Evolutionary conservation across 163 green algal species (phyloP), one percentile per base, ranked within the genome.

Genomic region (Chlorella variabilis): DNA sequence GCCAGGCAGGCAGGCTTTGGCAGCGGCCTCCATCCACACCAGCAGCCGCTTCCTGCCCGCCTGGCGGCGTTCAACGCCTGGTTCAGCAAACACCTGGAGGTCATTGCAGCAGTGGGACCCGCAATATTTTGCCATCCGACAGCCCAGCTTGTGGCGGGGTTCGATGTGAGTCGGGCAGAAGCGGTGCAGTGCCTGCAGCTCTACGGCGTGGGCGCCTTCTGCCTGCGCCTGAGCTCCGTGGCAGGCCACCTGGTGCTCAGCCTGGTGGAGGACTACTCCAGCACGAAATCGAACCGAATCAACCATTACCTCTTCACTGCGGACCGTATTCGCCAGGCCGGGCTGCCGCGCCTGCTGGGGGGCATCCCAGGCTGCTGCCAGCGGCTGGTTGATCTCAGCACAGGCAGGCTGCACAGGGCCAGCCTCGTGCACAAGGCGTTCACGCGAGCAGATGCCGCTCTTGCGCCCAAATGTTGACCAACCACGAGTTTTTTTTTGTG

Each of bases 171-270:
- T 23, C 71, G 71, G 20, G 18, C 34, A 8, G 71, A 78, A 27
- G 71, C 49, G 34, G 49, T 38, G 49, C 45, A 48, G 17, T 9
- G 11, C 21, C 49, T 78, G 49, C 68, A 33, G 34, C 25, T 59
- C 15, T 49, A 67, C 3, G 6, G 71, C 21, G n/a, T 49, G 3
- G 71, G 71, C 49, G 45, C 71, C 11, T 78, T 78, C 21, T 41
- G 59, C 9, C 71, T 78, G 8, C 71, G 71, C 20, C 49, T 78
- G 0, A 33, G 49, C 49, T 67, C 71, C 21, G 3, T 67, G 49
- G 4, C 51, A 27, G 51, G 34, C 49, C 71, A 78, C 23, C 71
- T 78, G 23, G 71, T 78, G 49, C 23, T 66, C 2, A 78, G 71
- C 34, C 49, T 78, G 49, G 49, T 75, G 2, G 68, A 75, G 41